Percentiles rank a stretch among this genome's conserved stretches.
Conservation (phyloP, 2,329 filamentous ascomycete genomes). For the Pseudogymnoascus sp. region DNA sequence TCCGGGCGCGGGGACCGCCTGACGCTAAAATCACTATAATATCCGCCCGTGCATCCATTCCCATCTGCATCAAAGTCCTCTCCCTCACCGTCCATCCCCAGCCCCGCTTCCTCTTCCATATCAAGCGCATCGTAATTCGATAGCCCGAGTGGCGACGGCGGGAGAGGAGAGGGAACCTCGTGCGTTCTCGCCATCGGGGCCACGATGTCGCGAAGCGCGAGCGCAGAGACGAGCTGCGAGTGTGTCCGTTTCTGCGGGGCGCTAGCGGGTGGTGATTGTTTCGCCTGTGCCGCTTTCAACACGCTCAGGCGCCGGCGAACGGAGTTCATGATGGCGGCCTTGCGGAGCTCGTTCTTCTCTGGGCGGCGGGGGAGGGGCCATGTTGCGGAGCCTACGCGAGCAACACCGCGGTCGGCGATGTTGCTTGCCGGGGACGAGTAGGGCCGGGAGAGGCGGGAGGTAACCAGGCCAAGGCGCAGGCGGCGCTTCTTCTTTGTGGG, state of each 20-base stretch:
- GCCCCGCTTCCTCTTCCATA: conserved; percentile 23
- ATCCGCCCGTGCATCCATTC: background rate
- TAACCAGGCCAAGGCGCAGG: conserved; percentile 54
- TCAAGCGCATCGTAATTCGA: conserved; percentile 29
- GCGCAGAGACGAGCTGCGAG: conserved; percentile 17
- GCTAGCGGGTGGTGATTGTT: background rate
- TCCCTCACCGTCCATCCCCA: conserved; percentile 12
- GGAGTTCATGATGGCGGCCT: conserved; percentile 58
- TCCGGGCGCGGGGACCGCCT: conserved; percentile 20
- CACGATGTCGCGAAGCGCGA: conserved; percentile 22
- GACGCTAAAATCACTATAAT: conserved; percentile 28
- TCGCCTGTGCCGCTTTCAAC: conserved; percentile 13
- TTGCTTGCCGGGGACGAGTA: conserved; percentile 63
- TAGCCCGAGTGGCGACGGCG: conserved; percentile 26
- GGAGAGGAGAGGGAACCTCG: conserved; percentile 19
- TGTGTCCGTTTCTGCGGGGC: background rate
- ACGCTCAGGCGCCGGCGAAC: conserved; percentile 40
- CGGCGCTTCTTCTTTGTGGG: conserved; percentile 54
- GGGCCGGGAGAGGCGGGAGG: conserved; percentile 60
- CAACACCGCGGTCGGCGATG: conserved; percentile 51
- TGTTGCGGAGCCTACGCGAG: conserved; percentile 32
- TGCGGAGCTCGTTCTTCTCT: conserved; percentile 45
- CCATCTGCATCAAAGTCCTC: conserved; percentile 14
- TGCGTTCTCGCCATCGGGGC: conserved; percentile 21
- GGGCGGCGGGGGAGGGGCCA: conserved; percentile 40